A percentile compares a stretch with the other conserved stretches of the same genome.
phyloP scores from a whole-genome alignment of 257 asterid genomes.

The Mitragyna speciosa region DNA sequence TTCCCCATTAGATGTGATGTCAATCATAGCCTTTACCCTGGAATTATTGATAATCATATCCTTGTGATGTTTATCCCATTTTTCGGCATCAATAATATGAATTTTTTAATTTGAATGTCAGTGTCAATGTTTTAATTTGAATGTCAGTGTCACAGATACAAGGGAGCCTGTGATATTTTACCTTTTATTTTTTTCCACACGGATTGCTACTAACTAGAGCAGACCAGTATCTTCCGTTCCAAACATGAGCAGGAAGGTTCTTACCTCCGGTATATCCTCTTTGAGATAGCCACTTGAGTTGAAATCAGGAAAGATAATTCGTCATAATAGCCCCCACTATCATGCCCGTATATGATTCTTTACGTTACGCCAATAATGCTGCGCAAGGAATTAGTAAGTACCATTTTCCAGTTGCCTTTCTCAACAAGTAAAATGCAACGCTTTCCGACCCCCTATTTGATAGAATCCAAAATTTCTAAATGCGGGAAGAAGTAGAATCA shows the following conservation, averaged over 20 bases:
- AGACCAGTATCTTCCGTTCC: background rate
- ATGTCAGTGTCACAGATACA: background rate
- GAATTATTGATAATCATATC: background rate
- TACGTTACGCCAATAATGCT: background rate
- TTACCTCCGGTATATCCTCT: background rate
- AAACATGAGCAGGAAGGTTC: background rate
- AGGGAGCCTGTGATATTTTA: background rate
- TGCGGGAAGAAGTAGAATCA: background rate
- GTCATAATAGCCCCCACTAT: background rate
- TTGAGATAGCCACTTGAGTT: background rate
- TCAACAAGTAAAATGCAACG: background rate
- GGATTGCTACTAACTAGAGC: background rate
- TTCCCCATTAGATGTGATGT: background rate
- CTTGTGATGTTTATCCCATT: background rate
- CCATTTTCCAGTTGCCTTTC: background rate
- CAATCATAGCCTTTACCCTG: background rate
- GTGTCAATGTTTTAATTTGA: constrained; percentile 5
- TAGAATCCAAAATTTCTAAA: background rate
- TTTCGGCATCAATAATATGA: constrained; percentile 6
- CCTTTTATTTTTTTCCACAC: background rate
- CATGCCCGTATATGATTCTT: background rate
- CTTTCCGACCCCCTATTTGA: background rate
- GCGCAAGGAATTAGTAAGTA: background rate
- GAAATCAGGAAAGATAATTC: background rate
- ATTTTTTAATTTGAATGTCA: background rate